phyloP scores from a whole-genome alignment of 768 basidiomycete species.

The Hericium alpestre region DNA sequence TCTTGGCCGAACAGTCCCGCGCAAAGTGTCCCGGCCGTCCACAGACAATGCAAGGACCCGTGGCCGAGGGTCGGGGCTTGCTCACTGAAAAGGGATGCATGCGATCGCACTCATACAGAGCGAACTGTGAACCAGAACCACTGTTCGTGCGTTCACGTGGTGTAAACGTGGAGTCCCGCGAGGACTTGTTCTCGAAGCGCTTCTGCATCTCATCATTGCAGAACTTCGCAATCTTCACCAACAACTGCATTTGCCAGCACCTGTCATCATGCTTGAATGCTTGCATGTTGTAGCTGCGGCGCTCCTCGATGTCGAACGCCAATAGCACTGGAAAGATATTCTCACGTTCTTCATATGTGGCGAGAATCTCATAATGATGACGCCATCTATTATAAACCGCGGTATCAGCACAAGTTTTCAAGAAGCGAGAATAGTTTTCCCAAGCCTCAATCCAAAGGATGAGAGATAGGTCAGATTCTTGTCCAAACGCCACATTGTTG shows the following conservation, averaged over 20 bases:
- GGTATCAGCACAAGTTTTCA: no score
- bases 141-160: no score
- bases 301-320: neutral
- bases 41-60: neutral
- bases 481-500: neutral
- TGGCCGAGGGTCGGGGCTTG: neutral
- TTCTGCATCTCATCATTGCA: neutral
- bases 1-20: neutral
- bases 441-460: neutral
- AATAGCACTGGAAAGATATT: neutral
- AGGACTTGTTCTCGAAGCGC: neutral
- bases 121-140: neutral
- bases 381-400: no score
- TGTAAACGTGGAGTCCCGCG: no score
- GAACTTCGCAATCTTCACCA: no score
- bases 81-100: neutral
- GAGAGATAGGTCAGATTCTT: neutral
- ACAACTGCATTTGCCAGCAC: neutral
- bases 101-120: neutral
- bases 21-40: neutral
- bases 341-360: neutral
- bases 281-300: neutral
- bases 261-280: neutral
- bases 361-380: neutral
- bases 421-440: neutral